Evolutionary conservation across 495 filamentous ascomycete species (phyloP).

Genomic region (Cryomyces antarcticus): DNA sequence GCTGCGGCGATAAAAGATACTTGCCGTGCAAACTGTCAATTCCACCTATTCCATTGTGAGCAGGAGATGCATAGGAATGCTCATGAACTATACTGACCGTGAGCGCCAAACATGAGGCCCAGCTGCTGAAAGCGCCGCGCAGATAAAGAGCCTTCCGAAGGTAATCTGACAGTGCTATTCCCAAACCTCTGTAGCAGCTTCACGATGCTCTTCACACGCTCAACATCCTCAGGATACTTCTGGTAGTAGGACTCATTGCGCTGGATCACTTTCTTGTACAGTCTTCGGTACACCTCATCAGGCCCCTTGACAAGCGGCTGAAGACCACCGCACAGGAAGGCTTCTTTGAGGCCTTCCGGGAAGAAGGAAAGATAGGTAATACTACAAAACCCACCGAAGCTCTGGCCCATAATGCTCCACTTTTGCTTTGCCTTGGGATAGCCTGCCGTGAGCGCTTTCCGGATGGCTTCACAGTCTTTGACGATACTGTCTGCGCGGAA

Average conservation of each 20-base stretch:
- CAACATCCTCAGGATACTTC: conserved; percentile 73
- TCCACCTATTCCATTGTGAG: conserved; percentile 6
- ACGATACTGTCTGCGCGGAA: conserved; percentile 82
- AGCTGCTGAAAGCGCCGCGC: conserved; percentile 50
- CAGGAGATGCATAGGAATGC: background rate
- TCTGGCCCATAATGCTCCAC: conserved; percentile 74
- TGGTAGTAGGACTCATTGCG: conserved; percentile 59
- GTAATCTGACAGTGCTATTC: conserved; percentile 34
- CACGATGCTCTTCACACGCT: conserved; percentile 43
- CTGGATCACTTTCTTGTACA: conserved; percentile 41
- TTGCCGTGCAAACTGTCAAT: conserved; percentile 16
- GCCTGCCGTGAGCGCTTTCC: conserved; percentile 46
- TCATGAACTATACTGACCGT: conserved; percentile 28
- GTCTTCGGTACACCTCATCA: conserved; percentile 53
- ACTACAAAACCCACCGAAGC: conserved; percentile 74
- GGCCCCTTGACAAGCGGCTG: conserved; percentile 51
- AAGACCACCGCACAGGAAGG: conserved; percentile 65
- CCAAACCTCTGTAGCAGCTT: conserved; percentile 30
- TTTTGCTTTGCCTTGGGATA: conserved; percentile 50
- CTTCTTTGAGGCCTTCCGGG: conserved; percentile 59
- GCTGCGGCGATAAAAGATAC: background rate
- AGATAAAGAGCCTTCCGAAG: conserved; percentile 47
- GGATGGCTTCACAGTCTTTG: conserved; percentile 70
- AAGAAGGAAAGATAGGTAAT: conserved; percentile 64
- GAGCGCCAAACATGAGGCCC: conserved; percentile 54